Conservation (phyloP, 495 filamentous ascomycete genomes). For the Penicillium waksmanii region DNA sequence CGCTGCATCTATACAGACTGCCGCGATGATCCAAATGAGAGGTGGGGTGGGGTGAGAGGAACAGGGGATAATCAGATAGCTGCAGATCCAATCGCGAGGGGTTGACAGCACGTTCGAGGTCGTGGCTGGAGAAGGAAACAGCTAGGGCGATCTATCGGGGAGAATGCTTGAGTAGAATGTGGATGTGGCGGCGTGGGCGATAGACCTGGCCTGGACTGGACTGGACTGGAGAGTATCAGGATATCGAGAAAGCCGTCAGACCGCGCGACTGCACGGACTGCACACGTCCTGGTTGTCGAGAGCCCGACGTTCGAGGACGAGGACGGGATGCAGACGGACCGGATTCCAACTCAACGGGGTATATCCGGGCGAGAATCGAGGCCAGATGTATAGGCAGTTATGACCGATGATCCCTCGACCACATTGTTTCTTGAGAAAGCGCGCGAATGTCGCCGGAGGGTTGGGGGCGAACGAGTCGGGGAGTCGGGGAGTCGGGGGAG, state of each 20-base stretch:
- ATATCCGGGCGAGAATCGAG: background rate
- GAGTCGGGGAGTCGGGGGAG: slow-evolving; percentile 5
- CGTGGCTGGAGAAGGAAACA: slow-evolving; percentile 1
- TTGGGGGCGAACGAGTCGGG: background rate
- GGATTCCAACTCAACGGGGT: slow-evolving; percentile 19
- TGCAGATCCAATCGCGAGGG: background rate
- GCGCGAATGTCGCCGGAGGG: slow-evolving; percentile 10
- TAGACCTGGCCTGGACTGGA: slow-evolving; percentile 2
- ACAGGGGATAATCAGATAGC: slow-evolving; percentile 15
- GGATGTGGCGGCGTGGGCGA: background rate
- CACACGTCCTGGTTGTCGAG: background rate
- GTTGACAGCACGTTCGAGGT: background rate
- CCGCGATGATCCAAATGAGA: slow-evolving; percentile 10
- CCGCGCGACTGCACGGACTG: background rate
- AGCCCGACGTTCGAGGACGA: slow-evolving; percentile 2
- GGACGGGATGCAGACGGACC: slow-evolving; percentile 19
- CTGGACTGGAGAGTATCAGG: background rate
- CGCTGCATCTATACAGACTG: slow-evolving; percentile 45
- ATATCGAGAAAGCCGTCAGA: background rate
- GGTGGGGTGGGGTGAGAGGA: slow-evolving; percentile 11
- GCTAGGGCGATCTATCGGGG: slow-evolving; percentile 1
- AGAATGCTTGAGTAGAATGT: slow-evolving; percentile 7
- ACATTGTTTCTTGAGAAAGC: slow-evolving; percentile 40
- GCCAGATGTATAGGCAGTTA: slow-evolving; percentile 26
- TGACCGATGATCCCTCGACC: slow-evolving; percentile 34